Conservation (phyloP, 2,329 filamentous ascomycete species). For the Beauveria australis region DNA sequence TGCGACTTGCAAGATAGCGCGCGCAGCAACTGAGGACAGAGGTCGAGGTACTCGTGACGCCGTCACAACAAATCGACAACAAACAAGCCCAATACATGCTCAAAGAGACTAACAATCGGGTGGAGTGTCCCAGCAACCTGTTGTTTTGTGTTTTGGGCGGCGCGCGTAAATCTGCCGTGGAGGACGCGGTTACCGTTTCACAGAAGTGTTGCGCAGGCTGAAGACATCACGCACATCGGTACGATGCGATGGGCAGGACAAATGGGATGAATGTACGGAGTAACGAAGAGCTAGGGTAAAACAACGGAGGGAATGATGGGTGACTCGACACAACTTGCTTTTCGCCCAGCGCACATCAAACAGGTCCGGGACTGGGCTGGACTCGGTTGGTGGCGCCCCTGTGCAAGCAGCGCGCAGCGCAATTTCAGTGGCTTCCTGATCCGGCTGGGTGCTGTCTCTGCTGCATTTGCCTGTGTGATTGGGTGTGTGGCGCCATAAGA, state of each 20-base stretch:
- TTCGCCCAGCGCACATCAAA: constrained; percentile 5
- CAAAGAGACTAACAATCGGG: background rate
- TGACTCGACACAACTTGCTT: background rate
- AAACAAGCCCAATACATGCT: background rate
- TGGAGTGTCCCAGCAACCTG: background rate
- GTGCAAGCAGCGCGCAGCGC: background rate
- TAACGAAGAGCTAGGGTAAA: background rate
- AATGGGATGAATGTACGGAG: background rate
- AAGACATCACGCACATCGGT: background rate
- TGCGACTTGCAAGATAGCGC: constrained; percentile 8
- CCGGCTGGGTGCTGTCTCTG: constrained; percentile 6
- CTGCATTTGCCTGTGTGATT: background rate
- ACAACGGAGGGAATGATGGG: background rate
- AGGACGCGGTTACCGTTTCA: background rate
- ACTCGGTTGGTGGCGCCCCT: background rate
- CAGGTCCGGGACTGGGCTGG: background rate
- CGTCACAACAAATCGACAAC: constrained; percentile 1
- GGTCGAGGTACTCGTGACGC: background rate
- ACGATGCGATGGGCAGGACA: background rate
- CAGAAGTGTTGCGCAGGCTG: background rate
- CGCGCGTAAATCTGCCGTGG: background rate
- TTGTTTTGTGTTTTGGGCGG: background rate
- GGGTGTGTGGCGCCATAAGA: background rate
- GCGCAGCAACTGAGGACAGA: background rate
- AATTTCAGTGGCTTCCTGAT: constrained; percentile 8